Evolutionary conservation across 2,329 filamentous ascomycete species (phyloP), one percentile per base, ranked within the genome.

Genomic region (Cadophora malorum): DNA sequence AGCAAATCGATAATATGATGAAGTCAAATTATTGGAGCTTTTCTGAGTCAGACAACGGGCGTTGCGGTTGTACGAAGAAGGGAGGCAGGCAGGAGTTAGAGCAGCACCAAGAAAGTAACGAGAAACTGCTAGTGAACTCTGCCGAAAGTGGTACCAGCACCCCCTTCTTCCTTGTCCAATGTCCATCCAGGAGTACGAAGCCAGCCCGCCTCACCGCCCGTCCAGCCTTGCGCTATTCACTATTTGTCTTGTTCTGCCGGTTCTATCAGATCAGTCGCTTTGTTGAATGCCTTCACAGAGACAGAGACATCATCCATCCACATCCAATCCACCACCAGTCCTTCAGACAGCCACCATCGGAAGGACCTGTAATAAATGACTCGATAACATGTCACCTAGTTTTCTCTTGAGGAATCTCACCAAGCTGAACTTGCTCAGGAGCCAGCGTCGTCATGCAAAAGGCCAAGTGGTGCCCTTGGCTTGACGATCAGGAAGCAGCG

Each of bases 401-500:
- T 28, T 28, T 5, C 28, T 28, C 28, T 28, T 28, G 28, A 28
- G 28, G 28, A 28, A 28, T 28, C 28, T 5, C 28, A 28, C 28
- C 28, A 38, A 38, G 8, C 14, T 38, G 14, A 62, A 21, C 10
- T 10, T 50, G 47, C 62, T 68, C 66, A 50, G 53, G 47, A 49
- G 21, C 1, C n/a, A 52, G 59, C 41, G 55, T 38, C 21, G 56
- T 45, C 35, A 59, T 59, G 56, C 56, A 59, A 59, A 25, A 23
- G 21, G 21, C 35, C 10, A 5, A 16, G 12, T 25, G 28, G n/a
- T 25, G 33, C 56, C 56, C 21, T 25, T 45, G 33, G n/a, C 31
- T 33, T 62, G 67, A 50, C 62, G 55, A 67, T 69, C 68, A 65
- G 65, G 68, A 67, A 55, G 35, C 25, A 25, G 21, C 49, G 50